These are phyloP conservation scores for Venustampulla echinocandica DNA, from an alignment of 495 filamentous ascomycete genomes.

Conservation along the genomic window DNA sequence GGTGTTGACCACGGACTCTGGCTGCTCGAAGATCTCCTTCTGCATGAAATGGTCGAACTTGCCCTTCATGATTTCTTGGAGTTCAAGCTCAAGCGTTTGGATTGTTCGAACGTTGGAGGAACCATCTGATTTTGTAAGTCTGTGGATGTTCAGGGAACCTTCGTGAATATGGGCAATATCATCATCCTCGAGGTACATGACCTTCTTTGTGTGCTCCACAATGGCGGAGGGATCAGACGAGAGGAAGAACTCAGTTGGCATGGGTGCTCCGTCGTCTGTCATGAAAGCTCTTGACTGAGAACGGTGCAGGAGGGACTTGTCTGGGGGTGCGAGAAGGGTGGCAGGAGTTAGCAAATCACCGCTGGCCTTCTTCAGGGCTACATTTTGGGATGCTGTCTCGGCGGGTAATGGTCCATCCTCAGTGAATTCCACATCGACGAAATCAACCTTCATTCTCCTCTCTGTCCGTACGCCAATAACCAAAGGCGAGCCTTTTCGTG, in stretches of 20 bases:
- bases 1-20: constrained; percentile 97
- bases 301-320: constrained; percentile 95
- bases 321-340: constrained; percentile 72
- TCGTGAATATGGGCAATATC: constrained; percentile 99
- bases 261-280: constrained; percentile 92
- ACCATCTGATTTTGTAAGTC: constrained; percentile 91
- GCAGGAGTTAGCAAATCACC: constrained; percentile 50
- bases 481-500: constrained; percentile 93
- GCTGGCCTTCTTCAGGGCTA: constrained; percentile 77
- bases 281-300: constrained; percentile 98
- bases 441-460: constrained; percentile 99
- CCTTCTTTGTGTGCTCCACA: constrained; percentile 99
- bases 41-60: constrained; percentile 99
- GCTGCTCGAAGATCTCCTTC: constrained; percentile 99
- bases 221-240: constrained; percentile 97
- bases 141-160: constrained; percentile 96
- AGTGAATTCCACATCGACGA: constrained; percentile 94
- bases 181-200: constrained; percentile 97
- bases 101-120: constrained; percentile 94
- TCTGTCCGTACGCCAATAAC: constrained; percentile 92
- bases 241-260: constrained; percentile 98
- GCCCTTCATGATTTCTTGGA: constrained; percentile 99
- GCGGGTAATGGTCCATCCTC: constrained; percentile 83
- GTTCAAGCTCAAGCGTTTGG: constrained; percentile 94
- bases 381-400: constrained; percentile 92